Evolutionary conservation across 2,329 filamentous ascomycete species (phyloP), one percentile per base, ranked within the genome.

Genomic region (Microsporum canis): DNA sequence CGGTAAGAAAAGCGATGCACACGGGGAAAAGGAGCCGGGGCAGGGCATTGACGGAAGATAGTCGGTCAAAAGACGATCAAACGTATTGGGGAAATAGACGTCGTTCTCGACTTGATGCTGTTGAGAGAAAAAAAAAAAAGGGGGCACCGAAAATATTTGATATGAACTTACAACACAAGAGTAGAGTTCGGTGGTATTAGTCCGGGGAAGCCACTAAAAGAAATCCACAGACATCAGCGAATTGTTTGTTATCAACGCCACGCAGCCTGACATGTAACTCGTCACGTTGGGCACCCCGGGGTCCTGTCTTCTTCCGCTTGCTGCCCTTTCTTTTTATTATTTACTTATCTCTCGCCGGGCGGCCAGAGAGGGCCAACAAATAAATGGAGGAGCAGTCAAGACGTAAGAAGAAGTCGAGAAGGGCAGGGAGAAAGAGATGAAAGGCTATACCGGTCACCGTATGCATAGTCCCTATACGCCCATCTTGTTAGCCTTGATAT

Each of bases 111-210:
- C 17, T 27, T 29, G 5, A 31, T 33, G 47, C 17, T 3, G 12
- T 3, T 4, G 47, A 34, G n/a, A 6, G 6, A 36, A 47, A 41
- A 58, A 27, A 2, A 27, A 56, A 57, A 36, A 29, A 63, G 14
- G 55, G 10, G 55, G 17, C 17, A 23, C 1, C 17, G 17, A 43
- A 43, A n/a, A 14, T n/a, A 43, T 43, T n/a, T 43, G 39, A n/a
- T 43, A 43, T 23, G 39, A 43, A 84, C 88, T 81, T 82, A 94
- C 89, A 95, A 95, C 78, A 95, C 82, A 64, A 95, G 81, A 66
- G 81, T 84, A n/a, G 89, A 78, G 68, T 87, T 83, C 43, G 85
- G 75, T 63, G 90, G 90, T 65, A 95, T 95, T 69, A 86, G 79
- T 61, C 84, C 86, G 38, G 87, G 84, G 78, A 91, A 94, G 61